These are phyloP conservation scores for Coemansia sp. DNA, from an alignment of 192 early-diverging fungal species.

Conservation along the genomic window DNA sequence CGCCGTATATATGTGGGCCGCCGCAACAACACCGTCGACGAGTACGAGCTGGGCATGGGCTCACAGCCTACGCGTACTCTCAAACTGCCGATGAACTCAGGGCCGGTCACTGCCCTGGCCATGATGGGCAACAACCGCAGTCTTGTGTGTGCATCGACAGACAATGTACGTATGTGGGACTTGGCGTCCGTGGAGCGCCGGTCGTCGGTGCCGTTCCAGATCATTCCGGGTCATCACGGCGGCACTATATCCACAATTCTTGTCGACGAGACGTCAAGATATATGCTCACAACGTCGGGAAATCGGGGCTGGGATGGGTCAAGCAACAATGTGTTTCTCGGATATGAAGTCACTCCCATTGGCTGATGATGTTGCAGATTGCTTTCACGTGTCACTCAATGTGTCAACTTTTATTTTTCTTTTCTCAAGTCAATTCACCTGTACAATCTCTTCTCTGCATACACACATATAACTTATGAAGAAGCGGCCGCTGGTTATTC, in stretches of 20 bases:
- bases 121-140: conserved; percentile 77
- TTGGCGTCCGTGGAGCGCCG: conserved; percentile 53
- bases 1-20: conserved; percentile 77
- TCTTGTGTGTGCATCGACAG: conserved; percentile 84
- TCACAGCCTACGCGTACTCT: conserved; percentile 67
- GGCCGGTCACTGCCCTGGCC: conserved; percentile 75
- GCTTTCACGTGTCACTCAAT: not conserved
- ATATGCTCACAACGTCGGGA: conserved; percentile 89
- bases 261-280: conserved; percentile 69
- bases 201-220: conserved; percentile 75
- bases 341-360: conserved; percentile 75
- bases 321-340: conserved; percentile 77
- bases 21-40: conserved; percentile 89
- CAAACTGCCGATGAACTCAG: conserved; percentile 83
- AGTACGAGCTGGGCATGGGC: conserved; percentile 69
- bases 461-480: conserved; percentile 14
- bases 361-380: not conserved
- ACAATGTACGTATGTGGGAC: conserved; percentile 94
- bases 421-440: not conserved
- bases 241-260: conserved; percentile 67
- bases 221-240: conserved; percentile 93
- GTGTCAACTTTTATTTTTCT: not conserved
- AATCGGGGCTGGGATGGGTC: conserved; percentile 95
- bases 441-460: not conserved
- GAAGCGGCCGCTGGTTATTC: conserved; percentile 32